These are phyloP conservation scores for Apiotrichum montevideense DNA, from an alignment of 1,284 basidiomycete species.

Conservation along the genomic window DNA sequence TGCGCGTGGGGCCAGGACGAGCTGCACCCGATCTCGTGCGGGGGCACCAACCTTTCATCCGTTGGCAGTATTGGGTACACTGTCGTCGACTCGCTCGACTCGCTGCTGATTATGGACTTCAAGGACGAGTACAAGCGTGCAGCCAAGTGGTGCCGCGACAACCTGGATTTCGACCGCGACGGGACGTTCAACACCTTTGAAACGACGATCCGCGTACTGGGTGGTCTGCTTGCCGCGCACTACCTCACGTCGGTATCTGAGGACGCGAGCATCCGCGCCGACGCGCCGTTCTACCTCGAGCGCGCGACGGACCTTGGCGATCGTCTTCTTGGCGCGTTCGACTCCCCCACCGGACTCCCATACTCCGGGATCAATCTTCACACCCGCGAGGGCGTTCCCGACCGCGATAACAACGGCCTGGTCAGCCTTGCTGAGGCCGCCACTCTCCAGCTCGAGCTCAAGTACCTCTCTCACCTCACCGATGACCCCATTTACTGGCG, in stretches of 20 bases:
- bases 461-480: conserved; percentile 76
- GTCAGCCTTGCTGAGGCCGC: conserved; percentile 78
- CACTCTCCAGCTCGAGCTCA: conserved; percentile 81
- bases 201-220: conserved; percentile 74
- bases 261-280: conserved; percentile 47
- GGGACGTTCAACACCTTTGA: conserved; percentile 86
- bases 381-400: conserved; percentile 58
- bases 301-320: conserved; percentile 75
- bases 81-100: conserved; percentile 75
- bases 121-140: conserved; percentile 72
- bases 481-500: conserved; percentile 74
- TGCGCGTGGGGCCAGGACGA: conserved; percentile 82
- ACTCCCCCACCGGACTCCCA: conserved; percentile 75
- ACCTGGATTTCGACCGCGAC: conserved; percentile 70
- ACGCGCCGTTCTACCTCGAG: conserved; percentile 64
- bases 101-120: conserved; percentile 78
- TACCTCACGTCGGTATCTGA: conserved; percentile 52
- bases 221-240: conserved; percentile 76
- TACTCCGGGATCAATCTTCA: conserved; percentile 71
- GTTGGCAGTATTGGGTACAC: conserved; percentile 79
- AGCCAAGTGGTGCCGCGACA: conserved; percentile 65
- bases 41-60: conserved; percentile 67
- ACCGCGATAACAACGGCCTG: conserved; percentile 59
- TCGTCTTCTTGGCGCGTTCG: conserved; percentile 76
- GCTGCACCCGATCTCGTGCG: conserved; percentile 70